A percentile compares a stretch with the other conserved stretches of the same genome.
These are phyloP conservation scores for Udeniomyces megalosporus DNA, from an alignment of 768 basidiomycete species.

Conservation along the genomic window DNA sequence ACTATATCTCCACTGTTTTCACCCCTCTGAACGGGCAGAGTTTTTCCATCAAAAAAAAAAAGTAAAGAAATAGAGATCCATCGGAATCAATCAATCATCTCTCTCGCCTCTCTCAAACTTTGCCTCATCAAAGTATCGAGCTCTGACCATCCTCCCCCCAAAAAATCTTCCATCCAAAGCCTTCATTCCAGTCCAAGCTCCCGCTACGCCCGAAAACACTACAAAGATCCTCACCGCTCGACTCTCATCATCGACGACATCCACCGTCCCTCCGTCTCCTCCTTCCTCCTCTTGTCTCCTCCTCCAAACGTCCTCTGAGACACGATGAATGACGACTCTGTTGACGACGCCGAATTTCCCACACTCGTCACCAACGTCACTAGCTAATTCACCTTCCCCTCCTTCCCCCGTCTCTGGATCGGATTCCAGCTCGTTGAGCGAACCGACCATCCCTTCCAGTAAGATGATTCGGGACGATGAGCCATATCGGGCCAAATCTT, in stretches of 20 bases:
- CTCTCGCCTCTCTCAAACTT: slow-evolving; percentile 26
- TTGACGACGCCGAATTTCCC: background rate
- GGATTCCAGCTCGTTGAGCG: slow-evolving; percentile 64
- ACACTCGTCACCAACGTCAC: slow-evolving; percentile 49
- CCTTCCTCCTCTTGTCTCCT: no score
- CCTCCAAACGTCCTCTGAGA: background rate
- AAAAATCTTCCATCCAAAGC: slow-evolving; percentile 88
- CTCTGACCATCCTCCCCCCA: slow-evolving; percentile 66
- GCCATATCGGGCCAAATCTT: slow-evolving; percentile 67
- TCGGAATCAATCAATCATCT: background rate
- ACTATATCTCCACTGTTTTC: no score
- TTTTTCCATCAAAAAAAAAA: no score
- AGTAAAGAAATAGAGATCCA: no score
- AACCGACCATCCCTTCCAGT: slow-evolving; percentile 70
- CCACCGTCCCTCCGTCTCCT: no score
- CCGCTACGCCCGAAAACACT: slow-evolving; percentile 73
- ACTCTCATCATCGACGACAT: no score
- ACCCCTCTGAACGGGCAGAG: no score
- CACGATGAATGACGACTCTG: background rate
- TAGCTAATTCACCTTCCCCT: slow-evolving; percentile 32
- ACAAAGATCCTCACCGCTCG: slow-evolving; percentile 76
- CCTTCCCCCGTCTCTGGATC: slow-evolving; percentile 35
- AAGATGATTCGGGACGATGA: slow-evolving; percentile 80
- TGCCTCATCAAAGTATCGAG: slow-evolving; percentile 60
- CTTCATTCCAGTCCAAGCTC: slow-evolving; percentile 89